phyloP scores from a whole-genome alignment of 306 rosid species.

The Gleditsia sinensis region DNA sequence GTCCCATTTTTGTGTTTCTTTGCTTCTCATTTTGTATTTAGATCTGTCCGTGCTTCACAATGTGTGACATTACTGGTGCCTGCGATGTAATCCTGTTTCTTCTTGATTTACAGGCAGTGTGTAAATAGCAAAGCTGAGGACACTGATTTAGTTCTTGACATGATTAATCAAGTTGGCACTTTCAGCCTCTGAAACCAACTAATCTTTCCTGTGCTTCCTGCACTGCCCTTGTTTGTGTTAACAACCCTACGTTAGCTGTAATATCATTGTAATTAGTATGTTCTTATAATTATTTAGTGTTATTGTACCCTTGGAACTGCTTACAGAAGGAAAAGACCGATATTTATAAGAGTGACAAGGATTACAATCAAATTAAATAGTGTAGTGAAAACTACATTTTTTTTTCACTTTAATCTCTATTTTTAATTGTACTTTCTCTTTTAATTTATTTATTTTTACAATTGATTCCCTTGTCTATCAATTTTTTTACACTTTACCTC shows the following conservation, averaged over 20 bases:
- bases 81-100: constrained; percentile 32
- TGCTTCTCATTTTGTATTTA: constrained; percentile 11
- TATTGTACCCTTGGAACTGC: constrained; percentile 26
- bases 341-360: constrained; percentile 5
- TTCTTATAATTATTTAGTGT: constrained; percentile 33
- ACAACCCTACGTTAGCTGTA: constrained; percentile 28
- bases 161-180: constrained; percentile 31
- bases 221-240: constrained; percentile 27
- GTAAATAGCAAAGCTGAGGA: constrained; percentile 51
- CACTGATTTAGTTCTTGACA: constrained; percentile 24
- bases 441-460: too few species aligned
- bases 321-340: constrained; percentile 2
- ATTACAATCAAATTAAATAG: constrained; percentile 21
- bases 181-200: constrained; percentile 19
- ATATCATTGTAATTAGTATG: constrained; percentile 39
- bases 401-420: too few species aligned
- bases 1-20: too few species aligned
- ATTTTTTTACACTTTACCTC: too few species aligned
- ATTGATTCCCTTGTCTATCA: too few species aligned
- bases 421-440: too few species aligned
- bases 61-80: background rate
- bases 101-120: constrained; percentile 59
- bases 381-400: too few species aligned
- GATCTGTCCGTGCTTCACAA: constrained; percentile 27
- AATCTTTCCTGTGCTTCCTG: background rate